A percentile compares a stretch with the other conserved stretches of the same genome.
phyloP scores from a whole-genome alignment of 2,329 filamentous ascomycete genomes.

The Phialophora tarda region DNA sequence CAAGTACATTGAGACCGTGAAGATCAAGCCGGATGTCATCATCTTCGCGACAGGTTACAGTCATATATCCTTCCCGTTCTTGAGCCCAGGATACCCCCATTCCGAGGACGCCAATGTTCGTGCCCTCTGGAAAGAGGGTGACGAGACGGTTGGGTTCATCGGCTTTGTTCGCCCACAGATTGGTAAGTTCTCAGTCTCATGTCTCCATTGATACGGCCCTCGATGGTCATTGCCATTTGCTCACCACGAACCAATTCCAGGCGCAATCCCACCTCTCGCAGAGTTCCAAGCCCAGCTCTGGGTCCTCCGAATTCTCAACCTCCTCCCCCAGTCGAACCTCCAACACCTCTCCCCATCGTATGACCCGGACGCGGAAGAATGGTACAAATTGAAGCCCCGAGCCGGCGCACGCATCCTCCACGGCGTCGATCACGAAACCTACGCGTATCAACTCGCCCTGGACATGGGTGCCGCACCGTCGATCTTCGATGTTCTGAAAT shows the following conservation, averaged over 20 bases:
- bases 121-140: conserved; percentile 16
- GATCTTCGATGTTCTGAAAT: conserved; percentile 2
- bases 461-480: conserved; percentile 20
- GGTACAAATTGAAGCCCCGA: conserved; percentile 16
- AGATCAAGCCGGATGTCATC: conserved; percentile 17
- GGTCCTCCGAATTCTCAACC: conserved; percentile 17
- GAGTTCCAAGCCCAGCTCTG: conserved; percentile 25
- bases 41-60: conserved; percentile 19
- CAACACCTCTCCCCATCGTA: conserved; percentile 2
- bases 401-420: conserved; percentile 12
- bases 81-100: conserved; percentile 12
- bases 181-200: conserved; percentile 15
- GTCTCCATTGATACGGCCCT: too few relatives aligned
- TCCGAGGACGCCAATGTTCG: conserved; percentile 20
- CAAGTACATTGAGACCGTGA: conserved; percentile 14
- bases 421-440: conserved; percentile 23
- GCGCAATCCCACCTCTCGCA: conserved; percentile 18
- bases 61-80: conserved; percentile 17
- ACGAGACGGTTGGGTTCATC: conserved; percentile 22
- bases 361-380: conserved; percentile 13
- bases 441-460: conserved; percentile 22
- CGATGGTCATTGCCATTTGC: background rate
- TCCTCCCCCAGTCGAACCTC: conserved; percentile 14
- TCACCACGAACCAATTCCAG: conserved; percentile 1
- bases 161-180: conserved; percentile 19